These are phyloP conservation scores for Pleurotus sapidus DNA, from an alignment of 768 basidiomycete species.

Conservation along the genomic window DNA sequence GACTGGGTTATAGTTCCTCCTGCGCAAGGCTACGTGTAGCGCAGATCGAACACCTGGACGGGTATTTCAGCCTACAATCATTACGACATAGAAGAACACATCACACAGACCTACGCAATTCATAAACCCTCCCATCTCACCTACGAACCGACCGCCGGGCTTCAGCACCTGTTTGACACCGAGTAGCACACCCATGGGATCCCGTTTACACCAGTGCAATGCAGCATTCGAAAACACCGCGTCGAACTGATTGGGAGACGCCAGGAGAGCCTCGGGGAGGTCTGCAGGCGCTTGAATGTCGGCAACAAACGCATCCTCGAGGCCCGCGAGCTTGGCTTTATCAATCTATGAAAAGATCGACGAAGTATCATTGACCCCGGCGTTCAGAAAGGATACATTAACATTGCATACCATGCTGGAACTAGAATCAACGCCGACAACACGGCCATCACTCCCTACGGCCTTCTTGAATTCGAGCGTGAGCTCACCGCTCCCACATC, in stretches of 20 bases:
- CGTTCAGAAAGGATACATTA: conserved; percentile 13
- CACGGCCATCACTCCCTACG: conserved; percentile 50
- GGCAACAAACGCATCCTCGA: conserved; percentile 43
- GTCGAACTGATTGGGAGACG: conserved; percentile 47
- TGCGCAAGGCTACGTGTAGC: conserved; percentile 49
- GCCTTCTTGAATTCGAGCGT: conserved; percentile 53
- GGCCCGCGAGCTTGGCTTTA: conserved; percentile 45
- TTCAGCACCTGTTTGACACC: conserved; percentile 62
- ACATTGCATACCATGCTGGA: conserved; percentile 57
- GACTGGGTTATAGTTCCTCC: conserved; percentile 55
- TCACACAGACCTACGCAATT: conserved; percentile 60
- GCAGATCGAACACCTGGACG: conserved; percentile 58
- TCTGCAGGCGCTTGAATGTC: conserved; percentile 51
- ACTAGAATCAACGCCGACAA: conserved; percentile 71
- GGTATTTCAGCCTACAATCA: neutral
- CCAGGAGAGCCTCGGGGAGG: conserved; percentile 13
- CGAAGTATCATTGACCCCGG: conserved; percentile 2
- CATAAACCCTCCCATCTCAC: conserved; percentile 76
- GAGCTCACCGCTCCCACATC: conserved; percentile 83
- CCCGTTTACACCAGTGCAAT: conserved; percentile 82
- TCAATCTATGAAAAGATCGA: conserved; percentile 37
- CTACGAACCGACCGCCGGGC: conserved; percentile 67
- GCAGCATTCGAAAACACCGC: conserved; percentile 79
- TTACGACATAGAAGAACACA: too few species aligned
- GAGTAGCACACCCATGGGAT: conserved; percentile 63